Conservation (phyloP, 805 yeast genomes). For the Diddensiella caesifluorescens region DNA sequence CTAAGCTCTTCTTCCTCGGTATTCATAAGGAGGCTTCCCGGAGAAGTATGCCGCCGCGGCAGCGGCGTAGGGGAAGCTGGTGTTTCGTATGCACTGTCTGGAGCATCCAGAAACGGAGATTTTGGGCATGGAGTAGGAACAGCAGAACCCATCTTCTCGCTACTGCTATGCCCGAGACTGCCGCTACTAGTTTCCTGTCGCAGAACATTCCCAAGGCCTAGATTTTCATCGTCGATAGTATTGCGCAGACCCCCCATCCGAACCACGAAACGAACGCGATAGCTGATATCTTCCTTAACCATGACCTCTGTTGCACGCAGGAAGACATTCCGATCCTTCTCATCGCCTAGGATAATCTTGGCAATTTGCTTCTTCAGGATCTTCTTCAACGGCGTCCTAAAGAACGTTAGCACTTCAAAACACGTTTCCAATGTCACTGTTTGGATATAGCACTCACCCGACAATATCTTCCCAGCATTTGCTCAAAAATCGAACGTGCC, state of each 20-base stretch:
- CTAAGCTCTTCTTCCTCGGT: slow-evolving; percentile 1
- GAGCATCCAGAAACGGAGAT: slow-evolving; percentile 1
- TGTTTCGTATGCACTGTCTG: not conserved
- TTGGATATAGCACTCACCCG: slow-evolving; percentile 42
- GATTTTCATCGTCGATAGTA: not conserved
- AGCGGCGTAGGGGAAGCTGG: slow-evolving; percentile 2
- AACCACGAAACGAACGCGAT: slow-evolving; percentile 67
- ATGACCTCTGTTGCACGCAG: slow-evolving; percentile 63
- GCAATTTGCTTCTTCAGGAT: slow-evolving; percentile 55
- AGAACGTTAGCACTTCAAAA: too few relatives aligned
- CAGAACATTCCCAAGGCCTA: not conserved
- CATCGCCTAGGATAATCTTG: slow-evolving; percentile 58
- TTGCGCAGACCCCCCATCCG: slow-evolving; percentile 8
- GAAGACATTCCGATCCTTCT: slow-evolving; percentile 62
- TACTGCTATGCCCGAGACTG: too few relatives aligned
- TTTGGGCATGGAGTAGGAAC: not conserved
- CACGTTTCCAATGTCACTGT: not conserved
- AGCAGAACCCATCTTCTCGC: too few relatives aligned
- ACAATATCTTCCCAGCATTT: slow-evolving; percentile 75
- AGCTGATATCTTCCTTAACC: slow-evolving; percentile 69
- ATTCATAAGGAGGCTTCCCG: not conserved
- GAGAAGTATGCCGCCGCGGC: not conserved
- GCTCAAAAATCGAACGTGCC: slow-evolving; percentile 69
- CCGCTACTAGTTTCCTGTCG: not conserved
- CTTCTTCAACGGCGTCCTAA: slow-evolving; percentile 44